phyloP scores from a whole-genome alignment of 2,329 filamentous ascomycete species.

The Rosellinia necatrix region DNA sequence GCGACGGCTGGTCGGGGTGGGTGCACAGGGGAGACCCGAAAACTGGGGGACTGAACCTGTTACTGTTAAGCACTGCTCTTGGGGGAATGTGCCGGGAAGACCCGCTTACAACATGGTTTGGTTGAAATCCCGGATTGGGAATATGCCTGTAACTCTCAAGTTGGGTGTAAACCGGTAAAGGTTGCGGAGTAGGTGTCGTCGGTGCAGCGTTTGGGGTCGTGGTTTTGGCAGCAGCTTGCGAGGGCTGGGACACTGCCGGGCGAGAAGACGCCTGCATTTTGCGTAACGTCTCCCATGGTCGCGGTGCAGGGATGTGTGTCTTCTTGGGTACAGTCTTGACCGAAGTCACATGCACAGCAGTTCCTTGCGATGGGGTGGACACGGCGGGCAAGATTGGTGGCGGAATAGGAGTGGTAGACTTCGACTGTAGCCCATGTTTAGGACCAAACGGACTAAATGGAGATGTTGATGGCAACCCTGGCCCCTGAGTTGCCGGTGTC shows the following conservation, averaged over 20 bases:
- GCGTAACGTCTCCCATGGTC: constrained; percentile 40
- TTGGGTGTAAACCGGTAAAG: constrained; percentile 15
- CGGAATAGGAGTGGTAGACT: constrained; percentile 25
- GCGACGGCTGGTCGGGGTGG: constrained; percentile 14
- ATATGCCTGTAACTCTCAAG: constrained; percentile 27
- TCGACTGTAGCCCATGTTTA: constrained; percentile 1
- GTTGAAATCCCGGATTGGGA: constrained; percentile 32
- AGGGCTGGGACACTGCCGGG: constrained; percentile 6
- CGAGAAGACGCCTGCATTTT: constrained; percentile 29
- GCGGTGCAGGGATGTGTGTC: constrained; percentile 39
- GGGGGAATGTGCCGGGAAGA: constrained; percentile 37
- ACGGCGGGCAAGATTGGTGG: constrained; percentile 15
- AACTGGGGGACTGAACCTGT: constrained; percentile 35
- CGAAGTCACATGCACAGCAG: constrained; percentile 1
- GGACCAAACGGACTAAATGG: constrained; percentile 9
- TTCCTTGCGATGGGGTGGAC: constrained; percentile 2
- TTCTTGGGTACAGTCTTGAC: constrained; percentile 30
- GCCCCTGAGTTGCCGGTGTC: neutral
- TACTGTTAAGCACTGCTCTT: constrained; percentile 43
- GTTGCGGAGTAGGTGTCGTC: constrained; percentile 12
- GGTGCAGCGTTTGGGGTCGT: constrained; percentile 4
- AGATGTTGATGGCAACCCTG: constrained; percentile 6
- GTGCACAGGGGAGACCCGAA: constrained; percentile 28
- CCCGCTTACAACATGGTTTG: constrained; percentile 44
- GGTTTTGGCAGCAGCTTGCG: neutral